These are phyloP conservation scores for Trichocladium uniseriatum DNA, from an alignment of 495 filamentous ascomycete species.

Conservation along the genomic window DNA sequence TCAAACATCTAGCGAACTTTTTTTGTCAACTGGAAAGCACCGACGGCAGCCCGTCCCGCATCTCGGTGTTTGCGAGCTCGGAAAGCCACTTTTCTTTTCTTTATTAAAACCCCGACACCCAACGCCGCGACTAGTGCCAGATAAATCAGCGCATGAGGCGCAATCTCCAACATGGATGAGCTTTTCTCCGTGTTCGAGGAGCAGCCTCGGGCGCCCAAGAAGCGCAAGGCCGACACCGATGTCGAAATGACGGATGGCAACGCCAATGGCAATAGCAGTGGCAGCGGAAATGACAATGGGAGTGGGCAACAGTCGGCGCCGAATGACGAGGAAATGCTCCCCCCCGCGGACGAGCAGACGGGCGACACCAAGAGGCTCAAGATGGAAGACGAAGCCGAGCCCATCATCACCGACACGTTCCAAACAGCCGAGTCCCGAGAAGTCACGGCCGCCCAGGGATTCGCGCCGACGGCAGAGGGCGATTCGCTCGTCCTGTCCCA, in stretches of 20 bases:
- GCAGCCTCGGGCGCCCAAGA: conserved; percentile 45
- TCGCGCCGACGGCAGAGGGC: conserved; percentile 54
- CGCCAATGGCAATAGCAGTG: neutral
- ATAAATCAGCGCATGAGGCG: neutral
- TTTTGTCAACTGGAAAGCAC: neutral
- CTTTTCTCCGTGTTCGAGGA: conserved; percentile 80
- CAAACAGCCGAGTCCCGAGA: conserved; percentile 93
- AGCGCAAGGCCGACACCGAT: conserved; percentile 74
- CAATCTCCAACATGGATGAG: conserved; percentile 54
- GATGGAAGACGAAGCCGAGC: conserved; percentile 61
- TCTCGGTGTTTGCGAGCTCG: no score
- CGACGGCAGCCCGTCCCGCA: neutral
- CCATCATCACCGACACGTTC: conserved; percentile 86
- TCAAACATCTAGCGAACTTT: conserved; percentile 1
- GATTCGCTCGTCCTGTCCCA: conserved; percentile 74
- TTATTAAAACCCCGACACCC: no score
- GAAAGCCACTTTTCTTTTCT: neutral
- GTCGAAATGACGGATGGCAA: conserved; percentile 41
- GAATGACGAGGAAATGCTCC: neutral
- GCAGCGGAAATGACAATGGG: no score
- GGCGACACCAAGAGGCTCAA: conserved; percentile 60
- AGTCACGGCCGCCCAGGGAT: conserved; percentile 70
- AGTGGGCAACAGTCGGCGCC: no score
- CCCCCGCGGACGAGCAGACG: conserved; percentile 10
- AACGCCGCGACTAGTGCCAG: neutral